These are phyloP conservation scores for Trichoderma sp. DNA, from an alignment of 2,329 filamentous ascomycete genomes.

Conservation along the genomic window DNA sequence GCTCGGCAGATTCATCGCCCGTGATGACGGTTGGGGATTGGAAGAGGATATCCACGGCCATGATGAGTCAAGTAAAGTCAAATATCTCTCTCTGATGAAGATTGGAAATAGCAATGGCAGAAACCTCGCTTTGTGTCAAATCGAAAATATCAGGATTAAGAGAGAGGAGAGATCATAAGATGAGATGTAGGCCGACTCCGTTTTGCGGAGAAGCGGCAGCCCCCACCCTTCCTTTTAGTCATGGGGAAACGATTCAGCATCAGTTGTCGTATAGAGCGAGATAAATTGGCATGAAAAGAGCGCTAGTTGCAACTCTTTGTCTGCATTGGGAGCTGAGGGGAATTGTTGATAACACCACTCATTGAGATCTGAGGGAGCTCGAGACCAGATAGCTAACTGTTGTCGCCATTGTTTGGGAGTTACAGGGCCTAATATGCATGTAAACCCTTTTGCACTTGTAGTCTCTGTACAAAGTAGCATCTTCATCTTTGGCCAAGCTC, in stretches of 20 bases:
- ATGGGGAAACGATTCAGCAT: not conserved
- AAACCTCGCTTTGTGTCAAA: not conserved
- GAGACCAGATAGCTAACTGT: not conserved
- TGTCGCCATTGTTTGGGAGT: conserved; percentile 37
- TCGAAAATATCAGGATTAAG: not conserved
- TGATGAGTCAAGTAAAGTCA: not conserved
- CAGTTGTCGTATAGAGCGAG: not conserved
- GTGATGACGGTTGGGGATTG: conserved; percentile 33
- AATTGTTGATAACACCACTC: not conserved
- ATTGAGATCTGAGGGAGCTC: not conserved
- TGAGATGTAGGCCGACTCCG: not conserved
- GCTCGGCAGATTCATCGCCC: conserved; percentile 32
- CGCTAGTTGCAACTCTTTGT: not conserved
- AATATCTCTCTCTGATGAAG: not conserved
- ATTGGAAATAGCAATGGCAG: not conserved
- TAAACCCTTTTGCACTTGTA: conserved; percentile 33
- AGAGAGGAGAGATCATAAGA: not conserved
- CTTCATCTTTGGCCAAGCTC: conserved; percentile 36
- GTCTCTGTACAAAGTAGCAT: conserved; percentile 38
- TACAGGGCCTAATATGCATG: conserved; percentile 15
- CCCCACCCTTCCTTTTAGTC: conserved; percentile 23
- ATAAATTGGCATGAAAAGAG: not conserved
- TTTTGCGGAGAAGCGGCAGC: conserved; percentile 13
- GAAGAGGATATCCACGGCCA: conserved; percentile 32
- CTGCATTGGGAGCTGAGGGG: too few relatives aligned